Base-by-base conservation (phyloP, 306 rosid species). In the Cucurbita maxima region DNA sequence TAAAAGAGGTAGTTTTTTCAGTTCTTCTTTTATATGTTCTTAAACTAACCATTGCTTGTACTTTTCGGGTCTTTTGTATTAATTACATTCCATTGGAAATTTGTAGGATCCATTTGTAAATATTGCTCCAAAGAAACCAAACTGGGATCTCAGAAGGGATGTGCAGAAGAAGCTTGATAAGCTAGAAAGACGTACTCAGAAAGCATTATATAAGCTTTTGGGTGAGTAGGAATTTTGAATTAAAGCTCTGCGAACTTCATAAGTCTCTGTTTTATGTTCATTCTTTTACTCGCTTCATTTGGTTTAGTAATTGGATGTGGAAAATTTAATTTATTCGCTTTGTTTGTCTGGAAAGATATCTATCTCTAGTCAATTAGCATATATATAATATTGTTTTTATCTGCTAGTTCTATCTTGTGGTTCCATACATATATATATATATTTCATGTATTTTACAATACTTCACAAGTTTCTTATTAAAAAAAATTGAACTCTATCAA, bases 101-200 rank as follows among this genome's bases (percentile, higher is more conserved):
- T 19, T 72, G 44, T 16, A 90, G 98, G 99, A 94, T 41, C 99
- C 96, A 8, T 91, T 94, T 67, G 88, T 94, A 66, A 94, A 87
- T 76, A 94, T 94, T 79, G 97, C 99, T 78, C 97, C 99, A 12
- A 94, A 94, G 80, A 94, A 94, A 75, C 99, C 99, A 36, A 94
- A 94, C 66, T 94, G 99, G 99, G 99, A 94, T 72, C 82, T 94
- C 18, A 70, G 95, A 19, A 87, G 97, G 83, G 99, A 91, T 45
- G 99, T 94, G 79, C 97, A 94, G 87, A 94, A 89, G 88, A 94
- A 88, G 88, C 87, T 94, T 41, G 97, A 94, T 82, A 91, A 89
- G 86, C 92, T 94, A n/a, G 99, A 89, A 77, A 89, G 80, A 71
- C 85, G 90, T 60, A 89, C 99, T 62, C 97, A 87, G 76, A 94